phyloP scores from a whole-genome alignment of 2,329 filamentous ascomycete genomes.

The Colletotrichum musicola region DNA sequence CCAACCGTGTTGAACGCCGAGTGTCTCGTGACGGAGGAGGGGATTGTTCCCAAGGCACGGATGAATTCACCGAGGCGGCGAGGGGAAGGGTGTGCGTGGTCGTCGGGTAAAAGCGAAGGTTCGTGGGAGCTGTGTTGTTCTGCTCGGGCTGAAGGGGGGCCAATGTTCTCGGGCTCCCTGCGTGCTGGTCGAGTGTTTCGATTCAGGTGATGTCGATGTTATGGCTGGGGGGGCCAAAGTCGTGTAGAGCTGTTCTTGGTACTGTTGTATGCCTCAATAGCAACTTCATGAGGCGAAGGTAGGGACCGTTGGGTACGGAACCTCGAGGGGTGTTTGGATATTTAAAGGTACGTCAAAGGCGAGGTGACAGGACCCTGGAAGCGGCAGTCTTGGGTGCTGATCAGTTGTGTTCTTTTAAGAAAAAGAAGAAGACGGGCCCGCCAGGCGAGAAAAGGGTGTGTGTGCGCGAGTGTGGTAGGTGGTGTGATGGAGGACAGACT shows the following conservation, averaged over 20 bases:
- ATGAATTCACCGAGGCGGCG: conserved; percentile 11
- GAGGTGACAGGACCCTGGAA: conserved; percentile 29
- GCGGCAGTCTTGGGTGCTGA: conserved; percentile 29
- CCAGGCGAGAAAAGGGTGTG: conserved; percentile 31
- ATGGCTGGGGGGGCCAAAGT: conserved; percentile 44
- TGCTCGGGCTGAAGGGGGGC: conserved; percentile 1
- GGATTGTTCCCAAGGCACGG: not conserved
- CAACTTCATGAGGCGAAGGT: conserved; percentile 52
- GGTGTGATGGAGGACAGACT: conserved; percentile 37
- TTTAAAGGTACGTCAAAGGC: conserved; percentile 34
- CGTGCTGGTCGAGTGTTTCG: conserved; percentile 10
- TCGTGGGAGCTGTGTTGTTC: not conserved
- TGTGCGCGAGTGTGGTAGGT: conserved; percentile 19
- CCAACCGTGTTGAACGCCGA: conserved; percentile 16
- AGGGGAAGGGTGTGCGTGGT: conserved; percentile 8
- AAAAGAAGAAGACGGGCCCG: conserved; percentile 35
- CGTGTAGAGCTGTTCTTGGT: conserved; percentile 26
- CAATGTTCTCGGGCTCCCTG: conserved; percentile 1
- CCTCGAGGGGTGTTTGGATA: conserved; percentile 27
- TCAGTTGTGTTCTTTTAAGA: conserved; percentile 28
- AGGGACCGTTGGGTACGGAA: conserved; percentile 25
- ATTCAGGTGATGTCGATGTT: conserved; percentile 27
- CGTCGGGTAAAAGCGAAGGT: conserved; percentile 9
- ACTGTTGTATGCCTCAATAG: conserved; percentile 52
- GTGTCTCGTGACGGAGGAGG: conserved; percentile 7